Evolutionary conservation across 768 basidiomycete species (phyloP), one percentile per base, ranked within the genome.

Genomic region (Naganishia kalamii): DNA sequence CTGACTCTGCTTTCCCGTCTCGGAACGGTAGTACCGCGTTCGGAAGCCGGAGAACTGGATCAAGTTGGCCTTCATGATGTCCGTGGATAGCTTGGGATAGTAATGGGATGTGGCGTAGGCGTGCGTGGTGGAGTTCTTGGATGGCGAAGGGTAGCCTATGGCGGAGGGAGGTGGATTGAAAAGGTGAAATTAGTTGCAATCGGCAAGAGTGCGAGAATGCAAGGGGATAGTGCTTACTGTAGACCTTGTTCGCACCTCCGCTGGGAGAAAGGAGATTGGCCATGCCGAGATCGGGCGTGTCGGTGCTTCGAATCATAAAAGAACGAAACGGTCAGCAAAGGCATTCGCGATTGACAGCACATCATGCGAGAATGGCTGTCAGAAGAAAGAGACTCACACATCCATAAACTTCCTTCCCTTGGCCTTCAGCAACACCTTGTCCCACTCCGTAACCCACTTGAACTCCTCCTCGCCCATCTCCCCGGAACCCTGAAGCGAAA

Each of bases 361-460:
- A 2, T 30, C n/a, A 30, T 63, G 19, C 61, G 52, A 17, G 17
- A 46, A 46, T 46, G 57, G 11, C 23, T 65, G 46, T 30, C 32
- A 27, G 47, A 61, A 29, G 60, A 52, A 23, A 13, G 11, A 7
- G 47, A 69, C 70, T 46, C 68, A 81, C 80, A 94, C 83, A 77
- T 93, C 92, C 80, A 93, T 88, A 82, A 92, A 93, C 60, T 84
- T 87, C 79, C 86, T 72, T 68, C 90, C 90, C 69, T 83, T 81
- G 54, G 86, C 85, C 78, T 88, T 93, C 66, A 85, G 83, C 72
- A 85, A 80, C 67, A 93, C 87, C 90, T 94, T 96, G 70, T 92
- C 87, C n/a, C 88, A 79, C 78, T 96, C 92, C 15, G 90, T 85
- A 80, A 92, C 87, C 87, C 85, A 88, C 59, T 87, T 83, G 3